Evolutionary conservation across 2,329 filamentous ascomycete genomes (phyloP), one percentile per base, ranked within the genome.

Genomic region (Xylaria hypoxylon): DNA sequence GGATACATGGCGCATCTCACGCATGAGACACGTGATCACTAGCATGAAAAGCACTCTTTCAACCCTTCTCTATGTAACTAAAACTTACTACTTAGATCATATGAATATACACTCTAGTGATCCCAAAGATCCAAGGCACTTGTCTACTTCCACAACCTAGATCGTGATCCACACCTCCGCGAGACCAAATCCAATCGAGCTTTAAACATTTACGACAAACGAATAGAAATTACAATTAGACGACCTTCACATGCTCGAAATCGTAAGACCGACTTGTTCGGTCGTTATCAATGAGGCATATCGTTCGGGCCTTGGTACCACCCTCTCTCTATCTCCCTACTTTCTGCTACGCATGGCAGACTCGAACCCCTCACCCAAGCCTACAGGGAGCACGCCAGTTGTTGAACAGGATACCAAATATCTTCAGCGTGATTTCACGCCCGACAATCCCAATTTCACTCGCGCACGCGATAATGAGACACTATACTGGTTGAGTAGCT

Each of bases 401-500:
- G 13, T 11, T n/a, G 3, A 26, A 5, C 31, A 28, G 17, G 26
- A 33, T 3, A 17, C 4, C 5, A 5, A 13, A n/a, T 5, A 44
- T 33, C 8, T 60, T 3, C 35, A 60, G 28, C 40, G 48, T 19
- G 38, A 45, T 38, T 55, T 62, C 24, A 26, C 40, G 8, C 42
- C 48, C 10, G 15, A 56, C 26, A 22, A 48, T 19, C 19, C 40
- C 1, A n/a, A 24, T 11, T 55, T 62, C 8, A 17, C 17, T 42
- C 50, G 31, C 15, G 59, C 50, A 6, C 11, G 19, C 31, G 48
- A 31, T 5, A 31, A 62, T 7, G 19, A 48, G n/a, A 48, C n/a
- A 5, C 13, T 62, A 2, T 62, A 62, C 51, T 62, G 59, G 59
- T 55, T 40, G 5, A 55, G 2, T 15, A 26, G 5, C n/a, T 19